Percentiles rank a stretch among this genome's conserved stretches.
Conservation (phyloP, 306 rosid genomes). For the Begonia peltatifolia region DNA sequence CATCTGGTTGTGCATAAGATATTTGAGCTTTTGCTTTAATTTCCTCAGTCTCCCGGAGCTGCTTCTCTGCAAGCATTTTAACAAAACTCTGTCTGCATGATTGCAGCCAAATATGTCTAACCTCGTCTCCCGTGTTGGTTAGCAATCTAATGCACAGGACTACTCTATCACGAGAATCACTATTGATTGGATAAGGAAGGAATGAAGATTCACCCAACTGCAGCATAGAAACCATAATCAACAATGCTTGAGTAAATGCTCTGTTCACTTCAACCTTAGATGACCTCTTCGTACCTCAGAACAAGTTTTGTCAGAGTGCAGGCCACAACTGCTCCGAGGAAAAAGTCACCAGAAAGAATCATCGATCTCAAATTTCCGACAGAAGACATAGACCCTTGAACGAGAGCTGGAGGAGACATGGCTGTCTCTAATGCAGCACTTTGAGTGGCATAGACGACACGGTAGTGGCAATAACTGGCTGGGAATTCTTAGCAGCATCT, state of each 20-base stretch:
- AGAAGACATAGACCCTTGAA: conserved; percentile 71
- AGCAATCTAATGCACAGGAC: conserved; percentile 68
- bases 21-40: conserved; percentile 72
- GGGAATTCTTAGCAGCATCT: conserved; percentile 38
- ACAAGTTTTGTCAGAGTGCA: conserved; percentile 83
- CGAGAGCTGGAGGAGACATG: conserved; percentile 68
- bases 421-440: conserved; percentile 95
- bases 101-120: conserved; percentile 74
- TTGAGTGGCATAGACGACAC: conserved; percentile 97
- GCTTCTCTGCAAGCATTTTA: conserved; percentile 92
- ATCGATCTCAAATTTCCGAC: conserved; percentile 77
- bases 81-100: conserved; percentile 92
- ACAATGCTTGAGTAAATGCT: conserved; percentile 45
- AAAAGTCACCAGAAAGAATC: conserved; percentile 88
- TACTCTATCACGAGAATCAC: conserved; percentile 76
- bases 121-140: conserved; percentile 59
- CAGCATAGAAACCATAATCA: conserved; percentile 76
- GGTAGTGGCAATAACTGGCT: conserved; percentile 44
- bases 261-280: conserved; percentile 76
- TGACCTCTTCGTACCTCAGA: conserved; percentile 84
- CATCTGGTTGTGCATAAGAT: conserved; percentile 91
- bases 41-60: conserved; percentile 74
- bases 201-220: conserved; percentile 78
- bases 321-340: conserved; percentile 78
- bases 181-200: conserved; percentile 86